Evolutionary conservation across 805 yeast genomes (phyloP).

Genomic region (Priceomyces fermenticarens): DNA sequence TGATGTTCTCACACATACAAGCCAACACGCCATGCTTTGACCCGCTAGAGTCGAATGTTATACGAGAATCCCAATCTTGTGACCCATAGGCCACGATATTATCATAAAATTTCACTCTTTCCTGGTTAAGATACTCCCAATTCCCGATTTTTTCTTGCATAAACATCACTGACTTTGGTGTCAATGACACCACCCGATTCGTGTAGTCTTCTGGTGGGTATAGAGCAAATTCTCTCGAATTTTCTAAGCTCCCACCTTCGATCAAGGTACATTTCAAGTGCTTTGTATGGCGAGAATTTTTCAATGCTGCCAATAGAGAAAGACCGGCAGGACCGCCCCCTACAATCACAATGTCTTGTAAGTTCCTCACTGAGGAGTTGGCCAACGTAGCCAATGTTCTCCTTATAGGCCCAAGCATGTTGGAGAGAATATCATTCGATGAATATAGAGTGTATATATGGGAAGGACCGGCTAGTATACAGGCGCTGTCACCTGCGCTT

Average conservation of each 20-base stretch:
- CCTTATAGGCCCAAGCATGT: neutral
- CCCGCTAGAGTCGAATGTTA: slow-evolving; percentile 66
- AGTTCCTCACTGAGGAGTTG: slow-evolving; percentile 1
- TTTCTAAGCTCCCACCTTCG: slow-evolving; percentile 64
- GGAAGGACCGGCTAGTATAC: too few species aligned
- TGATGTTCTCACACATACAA: slow-evolving; percentile 85
- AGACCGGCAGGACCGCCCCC: slow-evolving; percentile 99
- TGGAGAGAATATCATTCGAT: too few species aligned
- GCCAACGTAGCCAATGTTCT: slow-evolving; percentile 11
- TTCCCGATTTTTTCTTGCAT: slow-evolving; percentile 64
- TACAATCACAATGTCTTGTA: slow-evolving; percentile 75
- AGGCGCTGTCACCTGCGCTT: too few species aligned
- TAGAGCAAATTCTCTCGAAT: slow-evolving; percentile 45
- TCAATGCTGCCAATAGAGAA: slow-evolving; percentile 77
- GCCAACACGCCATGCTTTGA: slow-evolving; percentile 46
- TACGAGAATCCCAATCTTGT: slow-evolving; percentile 53
- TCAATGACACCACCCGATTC: slow-evolving; percentile 81
- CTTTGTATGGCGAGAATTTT: slow-evolving; percentile 59
- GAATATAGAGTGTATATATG: too few species aligned
- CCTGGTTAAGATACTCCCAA: slow-evolving; percentile 66
- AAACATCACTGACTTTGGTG: slow-evolving; percentile 73
- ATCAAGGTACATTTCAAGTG: slow-evolving; percentile 63
- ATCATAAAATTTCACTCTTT: slow-evolving; percentile 78
- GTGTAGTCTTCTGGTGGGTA: slow-evolving; percentile 53
- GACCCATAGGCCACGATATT: slow-evolving; percentile 87